Conservation (phyloP, 306 rosid genomes). For the Coriaria nepalensis region DNA sequence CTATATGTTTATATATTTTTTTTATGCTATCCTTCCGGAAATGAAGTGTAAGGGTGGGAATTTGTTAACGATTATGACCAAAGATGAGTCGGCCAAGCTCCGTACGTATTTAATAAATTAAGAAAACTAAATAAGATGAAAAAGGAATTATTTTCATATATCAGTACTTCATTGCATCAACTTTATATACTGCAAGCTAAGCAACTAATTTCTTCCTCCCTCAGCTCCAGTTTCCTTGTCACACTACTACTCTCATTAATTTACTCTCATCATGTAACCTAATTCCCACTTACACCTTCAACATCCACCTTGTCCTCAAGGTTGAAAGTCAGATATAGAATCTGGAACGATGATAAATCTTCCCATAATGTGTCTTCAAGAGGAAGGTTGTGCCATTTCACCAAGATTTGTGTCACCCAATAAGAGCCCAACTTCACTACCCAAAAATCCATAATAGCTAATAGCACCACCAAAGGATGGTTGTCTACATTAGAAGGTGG, state of each 20-base stretch:
- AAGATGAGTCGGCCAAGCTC: too few relatives aligned
- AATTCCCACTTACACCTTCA: background rate
- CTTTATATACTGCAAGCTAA: too few relatives aligned
- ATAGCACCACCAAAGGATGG: background rate
- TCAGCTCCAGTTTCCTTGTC: too few relatives aligned
- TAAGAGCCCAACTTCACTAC: background rate
- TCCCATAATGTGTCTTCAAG: background rate
- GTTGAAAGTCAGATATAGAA: background rate
- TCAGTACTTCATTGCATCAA: too few relatives aligned
- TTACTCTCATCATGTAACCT: too few relatives aligned
- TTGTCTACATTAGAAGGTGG: background rate
- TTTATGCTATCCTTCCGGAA: background rate
- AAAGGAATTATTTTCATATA: too few relatives aligned
- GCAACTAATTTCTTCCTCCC: too few relatives aligned
- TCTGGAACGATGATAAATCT: too few relatives aligned
- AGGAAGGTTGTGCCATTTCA: background rate
- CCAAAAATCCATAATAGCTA: background rate
- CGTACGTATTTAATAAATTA: too few relatives aligned
- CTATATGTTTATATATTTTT: slow-evolving; percentile 10
- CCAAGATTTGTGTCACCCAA: background rate
- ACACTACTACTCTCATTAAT: too few relatives aligned
- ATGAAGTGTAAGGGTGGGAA: slow-evolving; percentile 74
- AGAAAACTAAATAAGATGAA: too few relatives aligned
- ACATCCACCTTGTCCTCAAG: slow-evolving; percentile 2
- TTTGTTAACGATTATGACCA: too few relatives aligned